phyloP scores from a whole-genome alignment of 2,329 filamentous ascomycete species.

The Mycosphaerella sp. region DNA sequence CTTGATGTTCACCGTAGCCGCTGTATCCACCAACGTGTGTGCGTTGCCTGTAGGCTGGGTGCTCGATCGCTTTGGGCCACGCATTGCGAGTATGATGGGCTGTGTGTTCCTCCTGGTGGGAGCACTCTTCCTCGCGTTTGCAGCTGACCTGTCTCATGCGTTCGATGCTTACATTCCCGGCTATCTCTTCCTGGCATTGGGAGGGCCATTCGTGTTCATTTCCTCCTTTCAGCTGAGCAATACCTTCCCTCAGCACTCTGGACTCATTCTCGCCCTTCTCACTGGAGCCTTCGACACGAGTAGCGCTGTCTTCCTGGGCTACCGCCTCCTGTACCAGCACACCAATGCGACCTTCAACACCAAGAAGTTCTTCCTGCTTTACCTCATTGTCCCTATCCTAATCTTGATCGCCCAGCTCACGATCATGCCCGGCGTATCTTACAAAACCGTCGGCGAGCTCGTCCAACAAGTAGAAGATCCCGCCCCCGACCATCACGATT shows the following conservation, averaged over 20 bases:
- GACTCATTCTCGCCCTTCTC: slow-evolving; percentile 45
- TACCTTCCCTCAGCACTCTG: slow-evolving; percentile 46
- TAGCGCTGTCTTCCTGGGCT: slow-evolving; percentile 45
- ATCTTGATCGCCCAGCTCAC: slow-evolving; percentile 41
- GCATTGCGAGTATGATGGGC: slow-evolving; percentile 66
- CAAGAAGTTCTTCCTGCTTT: slow-evolving; percentile 47
- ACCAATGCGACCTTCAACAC: slow-evolving; percentile 39
- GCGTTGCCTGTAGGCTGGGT: slow-evolving; percentile 81
- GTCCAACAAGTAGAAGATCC: slow-evolving; percentile 61
- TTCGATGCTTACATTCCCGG: slow-evolving; percentile 56
- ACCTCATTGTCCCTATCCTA: slow-evolving; percentile 43
- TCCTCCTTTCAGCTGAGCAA: slow-evolving; percentile 48
- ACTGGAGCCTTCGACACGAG: slow-evolving; percentile 49
- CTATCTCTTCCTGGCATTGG: slow-evolving; percentile 46
- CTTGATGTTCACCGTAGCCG: slow-evolving; percentile 87
- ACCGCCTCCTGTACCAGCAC: slow-evolving; percentile 43
- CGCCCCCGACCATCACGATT: slow-evolving; percentile 42
- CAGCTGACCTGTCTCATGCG: slow-evolving; percentile 53
- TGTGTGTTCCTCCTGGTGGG: slow-evolving; percentile 63
- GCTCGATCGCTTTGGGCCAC: slow-evolving; percentile 74
- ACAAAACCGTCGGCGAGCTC: slow-evolving; percentile 65
- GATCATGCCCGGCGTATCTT: slow-evolving; percentile 44
- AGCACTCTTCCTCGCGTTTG: slow-evolving; percentile 66
- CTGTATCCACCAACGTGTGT: slow-evolving; percentile 79
- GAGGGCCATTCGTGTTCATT: slow-evolving; percentile 48